A percentile compares a stretch with the other conserved stretches of the same genome.
phyloP scores from a whole-genome alignment of 768 basidiomycete species.

The Fomitopsis pulvina region DNA sequence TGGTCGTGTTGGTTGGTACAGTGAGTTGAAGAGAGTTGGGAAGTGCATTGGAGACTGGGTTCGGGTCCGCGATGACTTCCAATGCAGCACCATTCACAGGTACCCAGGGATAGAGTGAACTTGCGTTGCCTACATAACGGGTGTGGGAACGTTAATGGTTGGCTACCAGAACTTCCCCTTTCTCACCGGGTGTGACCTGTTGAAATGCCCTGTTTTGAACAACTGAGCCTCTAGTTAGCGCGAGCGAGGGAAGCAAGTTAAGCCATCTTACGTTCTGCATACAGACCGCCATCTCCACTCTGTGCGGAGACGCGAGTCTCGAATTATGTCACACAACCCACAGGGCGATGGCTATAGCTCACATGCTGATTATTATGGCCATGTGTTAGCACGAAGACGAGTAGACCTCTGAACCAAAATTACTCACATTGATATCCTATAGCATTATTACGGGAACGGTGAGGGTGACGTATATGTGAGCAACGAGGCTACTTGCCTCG shows the following conservation, averaged over 20 bases:
- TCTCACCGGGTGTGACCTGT: slow-evolving; percentile 46
- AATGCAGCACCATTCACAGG: slow-evolving; percentile 37
- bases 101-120: slow-evolving; percentile 47
- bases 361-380: slow-evolving; percentile 16
- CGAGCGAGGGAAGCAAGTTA: background rate
- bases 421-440: slow-evolving; percentile 58
- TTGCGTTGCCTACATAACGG: slow-evolving; percentile 32
- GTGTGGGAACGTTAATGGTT: background rate
- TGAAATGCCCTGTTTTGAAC: slow-evolving; percentile 68
- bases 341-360: background rate
- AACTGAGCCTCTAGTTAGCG: slow-evolving; percentile 30
- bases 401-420: slow-evolving; percentile 26
- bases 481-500: slow-evolving; percentile 33
- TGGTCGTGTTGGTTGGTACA: slow-evolving; percentile 34
- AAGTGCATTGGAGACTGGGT: slow-evolving; percentile 49
- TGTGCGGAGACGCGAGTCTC: no score
- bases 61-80: slow-evolving; percentile 42
- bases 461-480: background rate
- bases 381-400: slow-evolving; percentile 16
- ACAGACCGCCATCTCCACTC: slow-evolving; percentile 68
- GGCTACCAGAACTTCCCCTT: background rate
- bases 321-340: background rate
- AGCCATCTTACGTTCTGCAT: slow-evolving; percentile 43
- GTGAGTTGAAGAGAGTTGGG: slow-evolving; percentile 54
- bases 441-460: background rate